Percentiles rank a stretch among this genome's conserved stretches.
Evolutionary conservation across 495 filamentous ascomycete species (phyloP).

Genomic region (Hypoxylon rickii): DNA sequence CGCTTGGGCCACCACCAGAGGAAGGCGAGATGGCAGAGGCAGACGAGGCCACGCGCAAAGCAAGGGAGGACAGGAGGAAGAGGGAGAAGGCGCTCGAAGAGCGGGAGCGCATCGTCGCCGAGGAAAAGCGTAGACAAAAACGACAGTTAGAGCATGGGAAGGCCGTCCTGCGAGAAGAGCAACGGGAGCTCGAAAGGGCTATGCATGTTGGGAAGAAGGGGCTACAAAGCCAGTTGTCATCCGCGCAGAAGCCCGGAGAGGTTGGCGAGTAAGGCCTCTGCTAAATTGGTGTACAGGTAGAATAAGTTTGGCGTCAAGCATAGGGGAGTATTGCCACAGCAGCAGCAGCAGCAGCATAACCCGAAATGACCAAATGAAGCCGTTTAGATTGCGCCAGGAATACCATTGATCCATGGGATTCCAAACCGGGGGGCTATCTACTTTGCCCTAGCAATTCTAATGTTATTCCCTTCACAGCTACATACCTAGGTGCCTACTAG

Average conservation of each 20-base stretch:
- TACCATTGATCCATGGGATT: too few relatives aligned
- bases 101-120: slow-evolving; percentile 71
- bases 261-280: slow-evolving; percentile 9
- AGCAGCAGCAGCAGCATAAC: neutral
- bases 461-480: too few relatives aligned
- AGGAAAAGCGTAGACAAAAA: slow-evolving; percentile 71
- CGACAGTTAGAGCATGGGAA: slow-evolving; percentile 69
- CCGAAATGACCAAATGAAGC: too few relatives aligned
- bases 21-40: slow-evolving; percentile 55
- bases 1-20: slow-evolving; percentile 69
- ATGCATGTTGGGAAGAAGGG: slow-evolving; percentile 78
- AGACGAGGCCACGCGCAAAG: slow-evolving; percentile 63
- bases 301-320: neutral
- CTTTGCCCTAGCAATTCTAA: too few relatives aligned
- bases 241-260: slow-evolving; percentile 20
- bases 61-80: slow-evolving; percentile 65
- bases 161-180: slow-evolving; percentile 71
- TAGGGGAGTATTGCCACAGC: neutral
- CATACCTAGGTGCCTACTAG: too few relatives aligned
- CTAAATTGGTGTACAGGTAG: neutral
- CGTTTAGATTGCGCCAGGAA: too few relatives aligned
- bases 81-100: slow-evolving; percentile 77
- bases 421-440: too few relatives aligned
- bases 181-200: slow-evolving; percentile 76
- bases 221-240: slow-evolving; percentile 64